A percentile compares a stretch with the other conserved stretches of the same genome.
Evolutionary conservation across 331 rosid genomes (phyloP).

Genomic region (Quercus phellos): DNA sequence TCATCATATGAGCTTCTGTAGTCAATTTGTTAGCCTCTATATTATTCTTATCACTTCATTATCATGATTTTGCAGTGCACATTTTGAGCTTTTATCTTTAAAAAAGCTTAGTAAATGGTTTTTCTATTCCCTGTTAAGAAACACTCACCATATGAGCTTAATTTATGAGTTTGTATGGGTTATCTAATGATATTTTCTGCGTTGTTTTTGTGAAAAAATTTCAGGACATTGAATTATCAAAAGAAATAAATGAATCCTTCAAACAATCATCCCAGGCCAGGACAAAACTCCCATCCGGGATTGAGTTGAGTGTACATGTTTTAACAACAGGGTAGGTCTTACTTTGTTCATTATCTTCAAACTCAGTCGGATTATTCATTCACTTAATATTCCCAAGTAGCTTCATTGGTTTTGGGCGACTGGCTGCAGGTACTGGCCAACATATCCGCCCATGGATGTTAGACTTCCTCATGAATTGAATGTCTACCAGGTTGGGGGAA

Average conservation of each 20-base stretch:
- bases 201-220: neutral
- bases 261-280: constrained; percentile 99
- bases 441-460: constrained; percentile 98
- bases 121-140: neutral
- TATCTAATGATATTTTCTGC: neutral
- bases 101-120: neutral
- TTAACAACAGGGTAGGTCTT: constrained; percentile 87
- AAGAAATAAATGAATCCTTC: constrained; percentile 98
- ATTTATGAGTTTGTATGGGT: neutral
- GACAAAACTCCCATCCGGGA: constrained; percentile 94
- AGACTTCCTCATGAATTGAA: constrained; percentile 99
- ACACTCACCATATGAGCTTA: neutral
- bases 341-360: neutral
- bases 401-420: constrained; percentile 23
- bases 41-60: neutral
- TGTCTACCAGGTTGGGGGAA: constrained; percentile 79
- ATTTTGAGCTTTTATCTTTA: neutral
- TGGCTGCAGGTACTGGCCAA: constrained; percentile 93
- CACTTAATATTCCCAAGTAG: neutral
- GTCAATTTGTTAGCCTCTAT: neutral
- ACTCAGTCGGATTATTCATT: neutral
- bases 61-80: neutral
- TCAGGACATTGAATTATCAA: constrained; percentile 95
- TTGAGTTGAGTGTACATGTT: constrained; percentile 98
- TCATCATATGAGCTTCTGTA: neutral